A percentile compares a stretch with the other conserved stretches of the same genome.
Conservation (phyloP, 441 rosid genomes). For the Croton laevigatus region DNA sequence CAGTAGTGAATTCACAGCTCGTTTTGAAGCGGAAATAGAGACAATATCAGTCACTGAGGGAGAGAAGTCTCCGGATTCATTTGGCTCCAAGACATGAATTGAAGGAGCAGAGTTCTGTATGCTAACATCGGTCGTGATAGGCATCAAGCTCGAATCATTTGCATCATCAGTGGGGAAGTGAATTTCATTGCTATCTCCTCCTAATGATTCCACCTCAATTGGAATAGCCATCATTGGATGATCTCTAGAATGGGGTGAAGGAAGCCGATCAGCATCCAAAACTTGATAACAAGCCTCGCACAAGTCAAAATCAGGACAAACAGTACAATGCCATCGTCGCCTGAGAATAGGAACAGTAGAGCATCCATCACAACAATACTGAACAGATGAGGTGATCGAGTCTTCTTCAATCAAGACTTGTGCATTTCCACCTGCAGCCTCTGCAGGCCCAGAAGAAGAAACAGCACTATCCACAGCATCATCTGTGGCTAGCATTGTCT, state of each 20-base stretch:
- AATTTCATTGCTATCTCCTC: constrained; percentile 81
- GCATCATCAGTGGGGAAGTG: constrained; percentile 80
- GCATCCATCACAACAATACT: constrained; percentile 99
- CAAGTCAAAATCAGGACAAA: constrained; percentile 98
- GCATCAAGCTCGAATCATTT: constrained; percentile 59
- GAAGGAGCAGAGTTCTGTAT: constrained; percentile 77
- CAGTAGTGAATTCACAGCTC: constrained; percentile 94
- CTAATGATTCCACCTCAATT: constrained; percentile 91
- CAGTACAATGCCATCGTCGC: constrained; percentile 99
- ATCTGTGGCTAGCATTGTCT: constrained; percentile 89
- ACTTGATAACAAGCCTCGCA: constrained; percentile 98
- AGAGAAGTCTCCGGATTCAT: constrained; percentile 85
- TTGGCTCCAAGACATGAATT: constrained; percentile 92
- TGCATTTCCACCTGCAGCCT: constrained; percentile 62
- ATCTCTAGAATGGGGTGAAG: constrained; percentile 95
- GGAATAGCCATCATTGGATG: constrained; percentile 99
- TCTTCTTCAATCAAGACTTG: constrained; percentile 98
- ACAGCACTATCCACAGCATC: constrained; percentile 68
- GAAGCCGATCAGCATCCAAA: constrained; percentile 85
- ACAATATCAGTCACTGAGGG: constrained; percentile 71
- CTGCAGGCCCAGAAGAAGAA: constrained; percentile 57
- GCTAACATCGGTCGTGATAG: constrained; percentile 45
- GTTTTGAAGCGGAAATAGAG: constrained; percentile 95
- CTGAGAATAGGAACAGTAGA: constrained; percentile 97
- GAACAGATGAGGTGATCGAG: constrained; percentile 95